These are phyloP conservation scores for Wickerhamomyces sp. DNA, from an alignment of 1,139 yeast species.

Conservation along the genomic window DNA sequence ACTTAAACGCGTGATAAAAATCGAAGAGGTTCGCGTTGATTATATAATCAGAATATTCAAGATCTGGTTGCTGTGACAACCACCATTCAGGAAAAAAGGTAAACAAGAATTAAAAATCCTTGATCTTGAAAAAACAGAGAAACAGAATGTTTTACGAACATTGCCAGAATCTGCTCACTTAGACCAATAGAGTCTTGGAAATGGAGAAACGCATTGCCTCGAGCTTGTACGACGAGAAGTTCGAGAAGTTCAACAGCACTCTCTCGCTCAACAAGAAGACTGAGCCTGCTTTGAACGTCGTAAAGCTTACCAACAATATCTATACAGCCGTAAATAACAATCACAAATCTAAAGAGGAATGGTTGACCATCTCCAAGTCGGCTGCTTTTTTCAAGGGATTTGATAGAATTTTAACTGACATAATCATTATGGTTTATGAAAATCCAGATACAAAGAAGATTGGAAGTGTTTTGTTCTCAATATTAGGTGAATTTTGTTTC, in stretches of 20 bases:
- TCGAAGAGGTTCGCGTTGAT: neutral
- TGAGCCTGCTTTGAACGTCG: slow-evolving; percentile 18
- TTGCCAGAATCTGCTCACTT: too few relatives aligned
- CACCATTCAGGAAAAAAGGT: neutral
- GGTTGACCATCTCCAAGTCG: slow-evolving; percentile 38
- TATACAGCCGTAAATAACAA: slow-evolving; percentile 7
- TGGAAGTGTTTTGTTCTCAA: slow-evolving; percentile 59
- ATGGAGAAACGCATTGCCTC: slow-evolving; percentile 15
- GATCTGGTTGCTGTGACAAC: neutral
- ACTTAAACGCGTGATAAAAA: neutral
- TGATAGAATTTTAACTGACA: slow-evolving; percentile 47
- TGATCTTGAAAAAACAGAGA: neutral
- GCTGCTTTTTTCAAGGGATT: slow-evolving; percentile 54
- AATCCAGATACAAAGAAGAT: slow-evolving; percentile 42
- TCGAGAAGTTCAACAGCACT: slow-evolving; percentile 7
- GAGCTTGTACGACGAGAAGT: slow-evolving; percentile 18
- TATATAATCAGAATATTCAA: neutral
- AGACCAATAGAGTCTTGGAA: too few relatives aligned
- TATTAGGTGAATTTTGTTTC: slow-evolving; percentile 63
- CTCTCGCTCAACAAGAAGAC: slow-evolving; percentile 1
- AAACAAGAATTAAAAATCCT: neutral
- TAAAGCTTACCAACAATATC: slow-evolving; percentile 19
- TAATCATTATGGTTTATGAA: slow-evolving; percentile 50
- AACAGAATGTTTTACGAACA: neutral
- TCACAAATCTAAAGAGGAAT: slow-evolving; percentile 19